phyloP scores from a whole-genome alignment of 139 green algal species.

The Coccomyxa sp. region DNA sequence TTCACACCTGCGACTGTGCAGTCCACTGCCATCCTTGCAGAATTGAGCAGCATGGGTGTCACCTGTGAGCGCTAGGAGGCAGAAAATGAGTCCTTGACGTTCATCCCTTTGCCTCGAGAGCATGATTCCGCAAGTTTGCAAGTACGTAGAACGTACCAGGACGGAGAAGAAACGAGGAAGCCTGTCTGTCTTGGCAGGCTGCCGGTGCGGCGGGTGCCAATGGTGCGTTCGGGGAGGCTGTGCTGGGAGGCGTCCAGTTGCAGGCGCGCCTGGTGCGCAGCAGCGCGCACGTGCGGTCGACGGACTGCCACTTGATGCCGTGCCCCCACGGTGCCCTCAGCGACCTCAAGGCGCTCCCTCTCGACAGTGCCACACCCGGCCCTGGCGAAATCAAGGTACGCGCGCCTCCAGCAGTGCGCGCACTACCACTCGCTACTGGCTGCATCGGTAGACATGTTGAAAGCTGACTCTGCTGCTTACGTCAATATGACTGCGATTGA shows the following conservation, averaged over 20 bases:
- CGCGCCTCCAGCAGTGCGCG: too few relatives aligned
- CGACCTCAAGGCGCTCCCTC: conserved; percentile 26
- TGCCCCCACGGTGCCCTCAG: conserved; percentile 33
- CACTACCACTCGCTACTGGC: too few relatives aligned
- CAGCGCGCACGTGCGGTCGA: background rate
- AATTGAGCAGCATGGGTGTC: too few relatives aligned
- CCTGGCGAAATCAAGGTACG: conserved; percentile 26
- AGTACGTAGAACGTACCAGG: too few relatives aligned
- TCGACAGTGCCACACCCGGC: background rate
- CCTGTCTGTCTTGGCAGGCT: too few relatives aligned
- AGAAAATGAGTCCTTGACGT: too few relatives aligned
- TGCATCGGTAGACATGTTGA: background rate
- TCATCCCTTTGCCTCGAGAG: too few relatives aligned
- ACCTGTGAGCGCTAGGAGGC: too few relatives aligned
- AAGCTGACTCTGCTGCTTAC: background rate
- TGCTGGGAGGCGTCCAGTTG: background rate
- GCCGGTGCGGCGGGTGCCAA: background rate
- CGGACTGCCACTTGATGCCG: conserved; percentile 36
- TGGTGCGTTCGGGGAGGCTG: background rate
- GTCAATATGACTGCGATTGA: background rate
- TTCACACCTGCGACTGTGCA: too few relatives aligned
- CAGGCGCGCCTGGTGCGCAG: conserved; percentile 5
- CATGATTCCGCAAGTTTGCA: too few relatives aligned
- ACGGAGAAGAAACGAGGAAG: too few relatives aligned
- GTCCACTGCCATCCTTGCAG: too few relatives aligned